Conservation (phyloP, 495 filamentous ascomycete species). For the Hyaloscypha variabilis region DNA sequence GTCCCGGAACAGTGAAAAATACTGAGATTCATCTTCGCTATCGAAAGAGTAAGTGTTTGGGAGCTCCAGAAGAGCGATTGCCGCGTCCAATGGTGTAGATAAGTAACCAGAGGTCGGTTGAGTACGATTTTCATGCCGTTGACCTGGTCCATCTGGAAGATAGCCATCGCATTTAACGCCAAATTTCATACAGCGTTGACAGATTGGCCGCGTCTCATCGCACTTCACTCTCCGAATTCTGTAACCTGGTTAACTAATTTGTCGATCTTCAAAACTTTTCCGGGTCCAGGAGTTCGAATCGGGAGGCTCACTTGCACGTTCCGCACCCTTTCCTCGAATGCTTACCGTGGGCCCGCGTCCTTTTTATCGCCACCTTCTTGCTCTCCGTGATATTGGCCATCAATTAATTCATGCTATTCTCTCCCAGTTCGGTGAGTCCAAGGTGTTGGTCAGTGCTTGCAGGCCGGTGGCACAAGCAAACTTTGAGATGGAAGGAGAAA, state of each 20-base stretch:
- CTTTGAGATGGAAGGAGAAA: too few species aligned
- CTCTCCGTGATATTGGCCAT: not conserved
- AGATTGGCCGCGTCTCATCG: conserved; percentile 55
- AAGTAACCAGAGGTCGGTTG: too few species aligned
- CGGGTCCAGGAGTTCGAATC: not conserved
- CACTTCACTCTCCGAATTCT: conserved; percentile 53
- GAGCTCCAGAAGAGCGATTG: conserved; percentile 2
- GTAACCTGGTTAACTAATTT: not conserved
- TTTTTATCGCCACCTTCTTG: not conserved
- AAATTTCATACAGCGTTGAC: conserved; percentile 50
- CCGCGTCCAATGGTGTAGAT: not conserved
- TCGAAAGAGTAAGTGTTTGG: conserved; percentile 25
- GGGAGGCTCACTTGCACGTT: conserved; percentile 14
- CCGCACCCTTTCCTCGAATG: conserved; percentile 12
- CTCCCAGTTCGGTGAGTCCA: not conserved
- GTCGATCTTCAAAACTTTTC: not conserved
- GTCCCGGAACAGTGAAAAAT: conserved; percentile 59
- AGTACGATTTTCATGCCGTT: not conserved
- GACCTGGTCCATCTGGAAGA: conserved; percentile 9
- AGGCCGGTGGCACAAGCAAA: too few species aligned
- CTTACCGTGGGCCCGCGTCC: conserved; percentile 1
- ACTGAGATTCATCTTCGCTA: conserved; percentile 47
- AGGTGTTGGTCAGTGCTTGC: not conserved
- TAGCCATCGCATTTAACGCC: conserved; percentile 60
- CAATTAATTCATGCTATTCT: not conserved